These are phyloP conservation scores for Mycogone perniciosa DNA, from an alignment of 2,329 filamentous ascomycete species.

Conservation along the genomic window DNA sequence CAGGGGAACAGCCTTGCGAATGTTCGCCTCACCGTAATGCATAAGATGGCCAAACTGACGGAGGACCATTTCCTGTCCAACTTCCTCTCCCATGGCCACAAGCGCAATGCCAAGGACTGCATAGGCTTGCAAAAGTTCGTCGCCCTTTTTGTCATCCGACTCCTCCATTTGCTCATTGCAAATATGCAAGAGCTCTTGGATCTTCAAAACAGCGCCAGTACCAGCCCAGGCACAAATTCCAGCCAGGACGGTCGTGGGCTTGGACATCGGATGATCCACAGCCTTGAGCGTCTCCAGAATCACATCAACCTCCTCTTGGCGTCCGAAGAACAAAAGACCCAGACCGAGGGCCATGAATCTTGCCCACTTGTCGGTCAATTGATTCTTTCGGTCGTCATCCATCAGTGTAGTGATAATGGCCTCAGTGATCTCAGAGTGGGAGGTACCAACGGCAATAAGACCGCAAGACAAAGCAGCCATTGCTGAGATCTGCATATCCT, in stretches of 20 bases:
- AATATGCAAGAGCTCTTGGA: slow-evolving; percentile 94
- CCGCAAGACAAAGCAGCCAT: slow-evolving; percentile 92
- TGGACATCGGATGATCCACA: slow-evolving; percentile 93
- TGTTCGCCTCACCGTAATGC: slow-evolving; percentile 98
- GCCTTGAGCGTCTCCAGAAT: slow-evolving; percentile 95
- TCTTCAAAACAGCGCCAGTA: slow-evolving; percentile 92
- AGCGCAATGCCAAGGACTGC: slow-evolving; percentile 90
- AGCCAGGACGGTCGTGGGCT: slow-evolving; percentile 87
- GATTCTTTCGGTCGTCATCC: slow-evolving; percentile 84
- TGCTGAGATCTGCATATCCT: slow-evolving; percentile 92
- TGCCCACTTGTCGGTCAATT: slow-evolving; percentile 97
- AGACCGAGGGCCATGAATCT: slow-evolving; percentile 92
- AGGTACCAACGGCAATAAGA: slow-evolving; percentile 87
- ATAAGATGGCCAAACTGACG: slow-evolving; percentile 96
- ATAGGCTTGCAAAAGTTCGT: slow-evolving; percentile 92
- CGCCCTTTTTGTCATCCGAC: slow-evolving; percentile 87
- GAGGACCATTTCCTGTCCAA: slow-evolving; percentile 97
- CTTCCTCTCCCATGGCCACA: slow-evolving; percentile 96
- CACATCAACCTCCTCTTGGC: slow-evolving; percentile 98
- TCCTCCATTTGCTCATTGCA: slow-evolving; percentile 98
- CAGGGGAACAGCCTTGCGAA: slow-evolving; percentile 88
- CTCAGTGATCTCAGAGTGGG: slow-evolving; percentile 83
- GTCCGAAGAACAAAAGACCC: slow-evolving; percentile 89
- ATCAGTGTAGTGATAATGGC: slow-evolving; percentile 88
- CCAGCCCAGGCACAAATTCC: slow-evolving; percentile 98